Evolutionary conservation across 495 filamentous ascomycete genomes (phyloP), one percentile per base, ranked within the genome.

Genomic region (Durotheca rogersii): DNA sequence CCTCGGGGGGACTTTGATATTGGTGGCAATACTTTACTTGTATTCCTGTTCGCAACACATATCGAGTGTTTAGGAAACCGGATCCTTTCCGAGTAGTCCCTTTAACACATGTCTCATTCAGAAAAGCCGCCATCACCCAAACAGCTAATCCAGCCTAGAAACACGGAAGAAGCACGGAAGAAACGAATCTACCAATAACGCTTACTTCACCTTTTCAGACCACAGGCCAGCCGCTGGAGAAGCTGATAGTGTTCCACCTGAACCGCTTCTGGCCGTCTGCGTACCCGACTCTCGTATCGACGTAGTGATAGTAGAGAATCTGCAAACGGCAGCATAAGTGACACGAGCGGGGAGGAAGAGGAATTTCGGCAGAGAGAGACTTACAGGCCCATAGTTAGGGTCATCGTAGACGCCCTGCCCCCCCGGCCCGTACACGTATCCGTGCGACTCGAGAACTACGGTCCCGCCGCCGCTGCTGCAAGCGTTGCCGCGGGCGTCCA

Each of bases 271-370:
- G 71, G 1, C 71, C 72, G 63, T 88, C 84, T 0, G 70, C 79
- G 53, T 80, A 83, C 0, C 86, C 85, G 52, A 88, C 71, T 2
- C 53, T 77, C 0, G 80, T 87, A 57, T 89, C 75, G 5, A 67
- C 65, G 30, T 88, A 88, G 56, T 88, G 84, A 55, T 89, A 89
- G 61, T 89, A 89, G 11, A 89, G 72, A 10, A 89, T 73, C 20
- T 80, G 63, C 0, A 12, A 41, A n/a, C 10, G 6, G 11, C n/a
- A n/a, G 15, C 9, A 29, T 40, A 3, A 49, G 12, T 14, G 4
- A 41, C 21, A 19, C 14, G 7, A 25, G 32, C 21, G 36, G 34
- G 37, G 1, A 75, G 74, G 0, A 70, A 52, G 6, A 47, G 65
- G 1, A 73, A 31, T 31, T 23, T 33, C 23, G n/a, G n/a, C n/a